Conservation (phyloP, 1,284 basidiomycete genomes). For the Chalciporus sp. region DNA sequence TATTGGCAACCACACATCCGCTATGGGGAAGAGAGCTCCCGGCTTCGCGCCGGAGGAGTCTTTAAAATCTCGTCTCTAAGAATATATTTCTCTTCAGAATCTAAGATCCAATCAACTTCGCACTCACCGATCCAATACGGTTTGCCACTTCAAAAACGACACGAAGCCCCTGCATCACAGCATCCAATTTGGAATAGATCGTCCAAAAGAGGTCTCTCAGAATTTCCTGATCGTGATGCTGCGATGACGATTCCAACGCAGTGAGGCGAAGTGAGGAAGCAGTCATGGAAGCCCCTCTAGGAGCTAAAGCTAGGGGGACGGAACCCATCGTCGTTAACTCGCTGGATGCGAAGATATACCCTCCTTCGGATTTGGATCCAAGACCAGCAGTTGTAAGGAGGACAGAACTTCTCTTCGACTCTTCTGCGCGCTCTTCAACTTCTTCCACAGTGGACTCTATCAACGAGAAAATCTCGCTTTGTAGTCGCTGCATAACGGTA, state of each 20-base stretch:
- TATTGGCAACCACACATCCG: slow-evolving; percentile 91
- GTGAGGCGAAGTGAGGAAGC: slow-evolving; percentile 67
- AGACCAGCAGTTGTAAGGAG: slow-evolving; percentile 34
- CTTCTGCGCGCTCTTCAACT: slow-evolving; percentile 85
- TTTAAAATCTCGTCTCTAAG: slow-evolving; percentile 83
- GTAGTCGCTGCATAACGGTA: slow-evolving; percentile 80
- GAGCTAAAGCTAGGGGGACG: slow-evolving; percentile 10
- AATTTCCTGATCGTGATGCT: slow-evolving; percentile 81
- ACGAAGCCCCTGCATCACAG: slow-evolving; percentile 91
- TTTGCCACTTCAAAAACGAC: slow-evolving; percentile 91
- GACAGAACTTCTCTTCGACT: slow-evolving; percentile 59
- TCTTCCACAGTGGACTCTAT: slow-evolving; percentile 90
- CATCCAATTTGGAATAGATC: slow-evolving; percentile 93
- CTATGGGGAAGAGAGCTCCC: slow-evolving; percentile 74
- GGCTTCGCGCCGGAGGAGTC: slow-evolving; percentile 79
- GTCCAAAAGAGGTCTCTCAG: slow-evolving; percentile 97
- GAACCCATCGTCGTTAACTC: slow-evolving; percentile 23
- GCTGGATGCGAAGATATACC: slow-evolving; percentile 52
- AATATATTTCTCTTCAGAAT: slow-evolving; percentile 7
- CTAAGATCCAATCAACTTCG: slow-evolving; percentile 15
- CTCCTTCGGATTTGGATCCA: slow-evolving; percentile 43
- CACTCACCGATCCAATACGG: slow-evolving; percentile 81
- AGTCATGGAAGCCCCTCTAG: slow-evolving; percentile 34
- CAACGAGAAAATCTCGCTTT: slow-evolving; percentile 83
- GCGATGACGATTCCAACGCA: slow-evolving; percentile 75